Conservation (phyloP, 2,329 filamentous ascomycete species). For the Laburnicola sp. region DNA sequence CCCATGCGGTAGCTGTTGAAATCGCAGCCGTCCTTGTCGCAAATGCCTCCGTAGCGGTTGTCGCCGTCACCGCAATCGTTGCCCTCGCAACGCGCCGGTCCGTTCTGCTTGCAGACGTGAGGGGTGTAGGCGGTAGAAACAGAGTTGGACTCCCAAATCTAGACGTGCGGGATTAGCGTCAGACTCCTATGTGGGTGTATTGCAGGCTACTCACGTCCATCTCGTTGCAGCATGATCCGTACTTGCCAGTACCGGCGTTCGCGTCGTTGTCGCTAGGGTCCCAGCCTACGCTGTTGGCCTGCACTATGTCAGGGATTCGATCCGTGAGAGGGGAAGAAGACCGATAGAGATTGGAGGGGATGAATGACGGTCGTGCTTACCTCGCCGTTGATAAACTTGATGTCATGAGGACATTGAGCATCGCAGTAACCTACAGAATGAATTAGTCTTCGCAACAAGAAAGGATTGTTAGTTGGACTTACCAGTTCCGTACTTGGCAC, state of each 20-base stretch:
- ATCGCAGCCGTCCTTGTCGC: constrained; percentile 68
- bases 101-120: constrained; percentile 59
- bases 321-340: not conserved
- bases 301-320: constrained; percentile 1
- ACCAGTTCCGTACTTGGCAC: constrained; percentile 60
- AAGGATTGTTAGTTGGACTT: too few species aligned
- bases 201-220: constrained; percentile 54
- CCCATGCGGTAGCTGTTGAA: constrained; percentile 62
- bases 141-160: constrained; percentile 67
- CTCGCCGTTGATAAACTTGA: constrained; percentile 57
- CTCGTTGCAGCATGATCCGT: constrained; percentile 66
- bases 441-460: too few species aligned
- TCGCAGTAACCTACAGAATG: constrained; percentile 43
- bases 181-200: not conserved
- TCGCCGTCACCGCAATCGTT: constrained; percentile 44
- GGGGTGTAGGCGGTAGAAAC: constrained; percentile 64
- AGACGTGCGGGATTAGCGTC: not conserved
- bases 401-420: constrained; percentile 37
- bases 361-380: constrained; percentile 28
- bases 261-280: constrained; percentile 53
- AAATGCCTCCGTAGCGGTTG: constrained; percentile 61
- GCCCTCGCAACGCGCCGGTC: constrained; percentile 56
- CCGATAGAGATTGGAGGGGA: not conserved
- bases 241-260: constrained; percentile 55
- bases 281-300: constrained; percentile 60